A percentile compares a stretch with the other conserved stretches of the same genome.
Conservation (phyloP, 495 filamentous ascomycete genomes). For the Lophium mytilinum region DNA sequence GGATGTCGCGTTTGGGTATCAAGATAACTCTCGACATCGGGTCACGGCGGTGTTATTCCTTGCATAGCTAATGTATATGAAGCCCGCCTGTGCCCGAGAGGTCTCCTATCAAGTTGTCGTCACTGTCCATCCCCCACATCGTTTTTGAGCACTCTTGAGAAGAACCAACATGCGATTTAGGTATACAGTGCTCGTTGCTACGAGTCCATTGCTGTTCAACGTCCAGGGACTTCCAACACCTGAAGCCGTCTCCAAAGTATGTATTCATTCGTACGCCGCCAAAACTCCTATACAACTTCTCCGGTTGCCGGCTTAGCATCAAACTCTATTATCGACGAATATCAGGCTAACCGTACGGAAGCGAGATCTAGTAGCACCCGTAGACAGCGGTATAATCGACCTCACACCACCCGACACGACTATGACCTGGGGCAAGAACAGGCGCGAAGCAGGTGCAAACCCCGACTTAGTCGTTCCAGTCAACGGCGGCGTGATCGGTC, state of each 20-base stretch:
- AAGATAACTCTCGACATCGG: neutral
- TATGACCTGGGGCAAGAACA: neutral
- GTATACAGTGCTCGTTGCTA: conserved; percentile 12
- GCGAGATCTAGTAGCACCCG: neutral
- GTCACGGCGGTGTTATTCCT: conserved; percentile 13
- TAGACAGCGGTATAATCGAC: neutral
- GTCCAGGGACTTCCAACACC: conserved; percentile 12
- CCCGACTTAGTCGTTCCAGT: neutral
- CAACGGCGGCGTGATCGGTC: neutral
- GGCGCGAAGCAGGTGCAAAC: neutral
- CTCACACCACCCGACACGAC: neutral
- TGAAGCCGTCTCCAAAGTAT: conserved; percentile 8
- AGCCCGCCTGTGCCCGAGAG: neutral
- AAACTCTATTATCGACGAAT: no score
- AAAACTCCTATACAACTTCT: no score
- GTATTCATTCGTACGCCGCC: neutral
- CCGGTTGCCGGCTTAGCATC: no score
- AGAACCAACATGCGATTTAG: conserved; percentile 11
- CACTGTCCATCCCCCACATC: conserved; percentile 4
- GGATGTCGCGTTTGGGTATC: neutral
- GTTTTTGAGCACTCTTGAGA: neutral
- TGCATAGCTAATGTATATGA: conserved; percentile 20
- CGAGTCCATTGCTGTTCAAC: conserved; percentile 10
- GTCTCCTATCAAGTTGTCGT: conserved; percentile 2
- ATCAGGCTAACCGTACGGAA: no score